Base-by-base conservation (phyloP, 2,329 filamentous ascomycete genomes). In the Chlorencoelia australis region DNA sequence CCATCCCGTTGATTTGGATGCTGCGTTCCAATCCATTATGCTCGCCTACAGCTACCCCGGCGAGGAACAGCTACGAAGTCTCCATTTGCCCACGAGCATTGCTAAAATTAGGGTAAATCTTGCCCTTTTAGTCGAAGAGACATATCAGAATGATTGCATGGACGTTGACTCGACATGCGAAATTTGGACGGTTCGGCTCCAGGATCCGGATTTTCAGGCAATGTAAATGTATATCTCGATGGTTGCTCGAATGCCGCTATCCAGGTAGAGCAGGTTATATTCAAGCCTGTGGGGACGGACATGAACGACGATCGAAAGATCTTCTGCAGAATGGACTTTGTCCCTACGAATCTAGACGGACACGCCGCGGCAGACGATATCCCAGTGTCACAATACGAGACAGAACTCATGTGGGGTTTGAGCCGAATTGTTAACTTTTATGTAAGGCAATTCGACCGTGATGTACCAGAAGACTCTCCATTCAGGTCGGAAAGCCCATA, bases 1-100 rank as follows among this genome's bases (percentile, higher is more conserved):
- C 16, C 73, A 77, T 43, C 73, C 73, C 0, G 64, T 68, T 3
- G 72, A 69, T 0, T 57, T 76, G 10, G 73, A 76, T 45, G 57
- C 65, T 2, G 66, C 73, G 53, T 64, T 76, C 25, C 73, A 76
- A 37, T 63, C 64, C 1, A 62, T 64, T 0, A 65, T 73, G 18
- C 20, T 40, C n/a, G 46, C 46, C 4, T 28, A 32, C 13, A 15
- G 13, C 3, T 22, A 16, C 9, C 46, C 48, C 4, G 33, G 17
- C 4, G 43, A 48, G 30, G 41, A 37, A 3, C 24, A 28, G 25
- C 19, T 49, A 4, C 41, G 37, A 35, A 26, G 35, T 14, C 13
- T 45, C 11, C 35, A 41, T n/a, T 25, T 50, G 4, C 46, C 46
- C 11, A 42, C 38, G 2, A 15, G 15, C 4, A 42, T 48, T 14